A percentile compares a stretch with the other conserved stretches of the same genome.
Conservation (phyloP, 2,329 filamentous ascomycete genomes). For the Didymella sp. region DNA sequence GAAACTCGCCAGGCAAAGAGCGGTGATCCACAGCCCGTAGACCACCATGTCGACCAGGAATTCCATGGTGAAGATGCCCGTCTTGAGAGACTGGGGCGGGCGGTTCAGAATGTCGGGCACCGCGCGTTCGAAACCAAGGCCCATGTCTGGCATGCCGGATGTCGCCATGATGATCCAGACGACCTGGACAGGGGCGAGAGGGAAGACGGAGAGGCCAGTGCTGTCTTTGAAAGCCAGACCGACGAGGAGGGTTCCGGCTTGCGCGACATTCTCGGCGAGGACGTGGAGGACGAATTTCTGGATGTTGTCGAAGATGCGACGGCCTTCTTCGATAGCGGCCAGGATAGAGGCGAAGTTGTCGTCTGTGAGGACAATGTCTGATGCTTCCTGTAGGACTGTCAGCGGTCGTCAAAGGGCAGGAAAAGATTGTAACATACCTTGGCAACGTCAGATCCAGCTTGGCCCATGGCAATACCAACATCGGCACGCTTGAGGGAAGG, state of each 20-base stretch:
- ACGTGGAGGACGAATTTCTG: slow-evolving; percentile 83
- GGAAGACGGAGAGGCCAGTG: slow-evolving; percentile 78
- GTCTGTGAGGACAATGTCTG: slow-evolving; percentile 81
- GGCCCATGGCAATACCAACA: slow-evolving; percentile 89
- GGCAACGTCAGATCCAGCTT: slow-evolving; percentile 78
- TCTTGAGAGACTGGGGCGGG: slow-evolving; percentile 68
- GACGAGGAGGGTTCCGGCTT: slow-evolving; percentile 80
- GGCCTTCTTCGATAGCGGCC: slow-evolving; percentile 80
- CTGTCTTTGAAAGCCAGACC: slow-evolving; percentile 82
- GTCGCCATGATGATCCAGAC: slow-evolving; percentile 97
- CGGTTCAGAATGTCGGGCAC: slow-evolving; percentile 79
- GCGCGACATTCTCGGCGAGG: slow-evolving; percentile 80
- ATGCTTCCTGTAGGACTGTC: slow-evolving; percentile 13
- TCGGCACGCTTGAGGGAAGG: slow-evolving; percentile 81
- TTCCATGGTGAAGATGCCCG: slow-evolving; percentile 50
- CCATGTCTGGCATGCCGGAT: slow-evolving; percentile 80
- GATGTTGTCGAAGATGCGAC: slow-evolving; percentile 87
- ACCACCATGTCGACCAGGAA: slow-evolving; percentile 50
- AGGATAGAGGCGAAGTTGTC: slow-evolving; percentile 91
- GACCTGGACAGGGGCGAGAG: slow-evolving; percentile 83
- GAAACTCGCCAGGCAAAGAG: slow-evolving; percentile 44
- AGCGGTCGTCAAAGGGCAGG: neutral
- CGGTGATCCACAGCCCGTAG: slow-evolving; percentile 49
- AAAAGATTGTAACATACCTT: slow-evolving; percentile 54
- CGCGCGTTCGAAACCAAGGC: slow-evolving; percentile 79